phyloP scores from a whole-genome alignment of 2,329 filamentous ascomycete genomes.

The Fusarium haematococcum region DNA sequence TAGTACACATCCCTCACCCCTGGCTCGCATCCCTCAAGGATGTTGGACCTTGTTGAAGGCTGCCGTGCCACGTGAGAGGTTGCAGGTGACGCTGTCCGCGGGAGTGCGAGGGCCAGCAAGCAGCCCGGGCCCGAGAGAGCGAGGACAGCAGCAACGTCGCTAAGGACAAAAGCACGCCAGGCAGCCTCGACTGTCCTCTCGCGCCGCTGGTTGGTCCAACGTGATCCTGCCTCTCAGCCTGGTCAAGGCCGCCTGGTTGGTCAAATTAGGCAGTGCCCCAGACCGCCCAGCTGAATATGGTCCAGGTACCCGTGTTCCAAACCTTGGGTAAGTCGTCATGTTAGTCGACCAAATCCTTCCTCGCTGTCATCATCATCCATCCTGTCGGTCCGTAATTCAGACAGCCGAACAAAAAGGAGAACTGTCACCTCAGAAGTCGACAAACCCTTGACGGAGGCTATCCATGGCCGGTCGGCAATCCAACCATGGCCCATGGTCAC shows the following conservation, averaged over 20 bases:
- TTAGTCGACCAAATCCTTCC: neutral
- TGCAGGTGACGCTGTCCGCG: conserved; percentile 28
- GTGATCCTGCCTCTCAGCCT: conserved; percentile 2
- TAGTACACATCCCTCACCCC: conserved; percentile 6
- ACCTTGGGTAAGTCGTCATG: conserved; percentile 13
- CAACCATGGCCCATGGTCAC: conserved; percentile 5
- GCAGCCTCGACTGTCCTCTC: conserved; percentile 13
- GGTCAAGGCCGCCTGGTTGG: neutral
- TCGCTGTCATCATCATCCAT: neutral
- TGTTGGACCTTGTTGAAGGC: conserved; percentile 9
- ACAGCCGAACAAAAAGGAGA: neutral
- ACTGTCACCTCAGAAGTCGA: neutral
- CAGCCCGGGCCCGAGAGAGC: neutral
- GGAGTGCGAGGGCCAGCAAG: conserved; percentile 1
- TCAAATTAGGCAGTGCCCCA: conserved; percentile 15
- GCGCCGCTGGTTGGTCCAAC: neutral
- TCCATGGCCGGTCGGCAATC: conserved; percentile 6
- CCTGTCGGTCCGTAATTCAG: neutral
- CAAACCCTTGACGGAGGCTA: conserved; percentile 12
- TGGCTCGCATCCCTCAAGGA: neutral
- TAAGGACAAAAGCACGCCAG: conserved; percentile 4
- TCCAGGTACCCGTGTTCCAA: conserved; percentile 10
- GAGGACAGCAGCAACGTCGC: neutral
- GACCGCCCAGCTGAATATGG: conserved; percentile 1
- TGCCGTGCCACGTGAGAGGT: conserved; percentile 31